Base-by-base conservation (phyloP, 2,329 filamentous ascomycete genomes). In the Ilyonectria destructans region DNA sequence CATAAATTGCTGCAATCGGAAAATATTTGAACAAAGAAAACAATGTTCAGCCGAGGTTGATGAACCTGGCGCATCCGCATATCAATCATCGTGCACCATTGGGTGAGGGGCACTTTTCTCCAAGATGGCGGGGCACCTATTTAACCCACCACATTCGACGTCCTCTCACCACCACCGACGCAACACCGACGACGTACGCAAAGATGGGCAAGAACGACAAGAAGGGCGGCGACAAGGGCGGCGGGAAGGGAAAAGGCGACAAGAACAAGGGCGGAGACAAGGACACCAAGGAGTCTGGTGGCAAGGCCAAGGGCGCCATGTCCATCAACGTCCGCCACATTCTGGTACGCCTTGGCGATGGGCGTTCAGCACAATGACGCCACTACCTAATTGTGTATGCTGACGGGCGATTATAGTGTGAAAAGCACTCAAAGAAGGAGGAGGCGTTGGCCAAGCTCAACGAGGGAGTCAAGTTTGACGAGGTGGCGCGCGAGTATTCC, bases 361-460 rank as follows among this genome's bases (percentile, higher is more conserved):
- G 26, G 23, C 9, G 26, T 19, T 33, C 23, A 62, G n/a, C 35
- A n/a, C 29, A 4, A n/a, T 80, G 69, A n/a, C 35, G 19, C 19
- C 10, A 15, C 46, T 54, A 13, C 31, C 37, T 49, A 15, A 35
- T 23, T 40, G 37, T 4, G 2, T 49, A 49, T 60, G 43, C 69
- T 75, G 35, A 74, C 63, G 13, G 57, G 35, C 29, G 43, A 10
- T 4, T 26, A 31, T 55, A 91, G 83, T 95, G 93, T 75, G 91
- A 91, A 78, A 95, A 95, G 77, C 90, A 94, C 77, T 82, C 85
- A n/a, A 93, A 91, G 80, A 95, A 94, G 77, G 92, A 94, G 77
- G 91, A 94, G 77, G 93, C 93, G 0, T 79, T 94, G 17, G 87
- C 87, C 64, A 92, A 93, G 81, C 80, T 95, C 58, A 86, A 86